Conservation (phyloP, 2,329 filamentous ascomycete species). For the Ophiosphaerella herpotricha region DNA sequence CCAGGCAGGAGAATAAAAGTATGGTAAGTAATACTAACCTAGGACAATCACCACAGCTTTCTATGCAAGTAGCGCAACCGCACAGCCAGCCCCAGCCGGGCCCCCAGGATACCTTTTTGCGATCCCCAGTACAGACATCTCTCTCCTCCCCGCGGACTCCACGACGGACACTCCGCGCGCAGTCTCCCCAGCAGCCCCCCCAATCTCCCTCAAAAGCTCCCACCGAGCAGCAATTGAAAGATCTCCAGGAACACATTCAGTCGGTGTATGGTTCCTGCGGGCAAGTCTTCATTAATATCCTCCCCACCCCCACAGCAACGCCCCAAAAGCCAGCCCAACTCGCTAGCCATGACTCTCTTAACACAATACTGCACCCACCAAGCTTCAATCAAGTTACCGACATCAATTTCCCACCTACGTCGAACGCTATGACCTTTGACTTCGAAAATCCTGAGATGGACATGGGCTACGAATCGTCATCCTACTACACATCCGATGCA, state of each 20-base stretch:
- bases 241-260: conserved; percentile 51
- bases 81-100: conserved; percentile 82
- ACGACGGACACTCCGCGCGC: conserved; percentile 35
- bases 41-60: conserved; percentile 71
- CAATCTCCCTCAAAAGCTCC: conserved; percentile 41
- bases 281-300: conserved; percentile 51
- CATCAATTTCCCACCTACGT: conserved; percentile 50
- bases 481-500: conserved; percentile 57
- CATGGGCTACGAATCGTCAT: conserved; percentile 55
- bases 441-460: conserved; percentile 49
- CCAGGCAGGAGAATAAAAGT: conserved; percentile 55
- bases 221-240: conserved; percentile 48
- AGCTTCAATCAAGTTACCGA: conserved; percentile 61
- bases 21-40: conserved; percentile 63
- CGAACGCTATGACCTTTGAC: conserved; percentile 45
- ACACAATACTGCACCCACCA: conserved; percentile 61
- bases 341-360: conserved; percentile 52
- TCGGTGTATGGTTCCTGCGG: conserved; percentile 50
- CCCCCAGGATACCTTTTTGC: conserved; percentile 51
- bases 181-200: conserved; percentile 41
- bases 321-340: conserved; percentile 48
- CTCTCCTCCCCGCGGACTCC: conserved; percentile 42
- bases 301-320: conserved; percentile 58
- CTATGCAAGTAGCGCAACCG: conserved; percentile 88
- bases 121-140: conserved; percentile 46